Conservation (phyloP, 2,329 filamentous ascomycete genomes). For the Fusarium buxicola region DNA sequence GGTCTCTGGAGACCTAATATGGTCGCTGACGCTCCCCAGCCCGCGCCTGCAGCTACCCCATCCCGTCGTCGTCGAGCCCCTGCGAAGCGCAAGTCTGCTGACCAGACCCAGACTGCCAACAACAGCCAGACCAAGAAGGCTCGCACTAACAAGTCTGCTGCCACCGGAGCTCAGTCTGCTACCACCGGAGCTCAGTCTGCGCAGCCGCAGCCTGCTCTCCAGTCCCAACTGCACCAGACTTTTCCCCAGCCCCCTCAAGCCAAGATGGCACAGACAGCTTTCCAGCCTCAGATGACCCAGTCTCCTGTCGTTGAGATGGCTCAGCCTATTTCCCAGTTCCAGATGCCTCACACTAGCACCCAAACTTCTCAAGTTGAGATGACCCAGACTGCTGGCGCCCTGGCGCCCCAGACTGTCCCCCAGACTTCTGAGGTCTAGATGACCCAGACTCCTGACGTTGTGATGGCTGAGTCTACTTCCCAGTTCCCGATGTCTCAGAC, state of each 20-base stretch:
- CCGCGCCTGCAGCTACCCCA: neutral
- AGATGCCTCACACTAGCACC: neutral
- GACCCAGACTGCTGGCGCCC: too few species aligned
- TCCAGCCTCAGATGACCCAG: neutral
- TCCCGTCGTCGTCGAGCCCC: neutral
- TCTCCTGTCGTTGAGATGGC: neutral
- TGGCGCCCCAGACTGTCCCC: too few species aligned
- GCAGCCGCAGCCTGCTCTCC: neutral
- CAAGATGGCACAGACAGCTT: neutral
- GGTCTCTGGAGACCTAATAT: too few species aligned
- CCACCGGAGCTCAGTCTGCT: neutral
- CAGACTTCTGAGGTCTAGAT: too few species aligned
- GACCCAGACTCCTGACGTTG: neutral
- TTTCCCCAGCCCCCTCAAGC: neutral
- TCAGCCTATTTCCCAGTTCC: neutral
- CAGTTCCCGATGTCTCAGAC: too few species aligned
- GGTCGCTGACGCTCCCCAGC: too few species aligned
- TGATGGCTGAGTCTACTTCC: neutral
- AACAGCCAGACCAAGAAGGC: neutral
- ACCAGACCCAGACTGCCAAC: neutral
- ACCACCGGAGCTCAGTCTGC: neutral
- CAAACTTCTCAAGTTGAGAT: neutral
- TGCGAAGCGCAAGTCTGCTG: neutral
- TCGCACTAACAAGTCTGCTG: neutral
- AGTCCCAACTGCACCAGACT: neutral